Conservation (phyloP, 2,329 filamentous ascomycete genomes). For the Helotiales sp. region DNA sequence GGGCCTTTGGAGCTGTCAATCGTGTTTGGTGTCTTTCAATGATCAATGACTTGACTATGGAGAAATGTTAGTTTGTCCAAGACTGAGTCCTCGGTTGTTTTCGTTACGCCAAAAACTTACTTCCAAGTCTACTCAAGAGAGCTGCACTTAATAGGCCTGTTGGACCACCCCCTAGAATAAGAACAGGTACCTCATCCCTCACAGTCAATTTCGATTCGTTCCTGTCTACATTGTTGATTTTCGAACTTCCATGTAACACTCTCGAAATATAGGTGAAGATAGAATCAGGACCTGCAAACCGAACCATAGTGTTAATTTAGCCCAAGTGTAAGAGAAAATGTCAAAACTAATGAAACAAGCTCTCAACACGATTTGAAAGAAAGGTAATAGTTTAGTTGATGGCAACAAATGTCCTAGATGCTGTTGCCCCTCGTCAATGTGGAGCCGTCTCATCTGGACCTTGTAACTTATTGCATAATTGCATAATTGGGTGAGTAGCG, state of each 20-base stretch:
- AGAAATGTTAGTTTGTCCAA: background rate
- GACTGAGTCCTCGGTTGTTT: too few relatives aligned
- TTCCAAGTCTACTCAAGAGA: background rate
- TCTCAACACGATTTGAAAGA: background rate
- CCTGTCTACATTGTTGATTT: background rate
- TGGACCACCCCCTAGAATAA: slow-evolving; percentile 1
- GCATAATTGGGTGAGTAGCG: background rate
- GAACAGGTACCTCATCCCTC: slow-evolving; percentile 9
- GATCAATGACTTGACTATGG: background rate
- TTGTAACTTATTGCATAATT: background rate
- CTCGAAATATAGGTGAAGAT: background rate
- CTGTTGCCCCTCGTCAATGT: background rate
- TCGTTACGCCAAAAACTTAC: background rate
- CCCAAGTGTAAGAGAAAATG: background rate
- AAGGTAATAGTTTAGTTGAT: background rate
- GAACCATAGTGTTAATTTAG: background rate
- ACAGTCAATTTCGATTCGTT: background rate
- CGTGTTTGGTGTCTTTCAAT: slow-evolving; percentile 33
- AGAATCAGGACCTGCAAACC: background rate
- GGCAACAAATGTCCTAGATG: background rate
- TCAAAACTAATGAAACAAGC: background rate
- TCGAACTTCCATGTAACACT: background rate
- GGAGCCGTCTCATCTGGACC: background rate
- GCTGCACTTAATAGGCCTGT: background rate
- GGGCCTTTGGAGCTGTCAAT: slow-evolving; percentile 34